Conservation (phyloP, 2,329 filamentous ascomycete genomes). For the Lecanoromycetidae sp. region DNA sequence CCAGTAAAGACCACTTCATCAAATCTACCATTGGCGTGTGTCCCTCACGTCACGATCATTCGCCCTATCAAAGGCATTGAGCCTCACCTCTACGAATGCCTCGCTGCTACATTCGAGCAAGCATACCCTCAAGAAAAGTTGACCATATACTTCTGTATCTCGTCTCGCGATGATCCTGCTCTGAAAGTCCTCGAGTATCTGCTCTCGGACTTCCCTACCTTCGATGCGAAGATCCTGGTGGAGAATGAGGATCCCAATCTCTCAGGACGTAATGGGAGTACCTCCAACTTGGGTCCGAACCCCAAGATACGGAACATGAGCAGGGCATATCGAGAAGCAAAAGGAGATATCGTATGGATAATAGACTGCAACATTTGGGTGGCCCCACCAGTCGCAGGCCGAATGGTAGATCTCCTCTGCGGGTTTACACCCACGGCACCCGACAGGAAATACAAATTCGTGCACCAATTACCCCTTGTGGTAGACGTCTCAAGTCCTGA, state of each 20-base stretch:
- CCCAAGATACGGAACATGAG: slow-evolving; percentile 98
- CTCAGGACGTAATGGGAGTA: slow-evolving; percentile 39
- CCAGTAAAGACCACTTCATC: slow-evolving; percentile 33
- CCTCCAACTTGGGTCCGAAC: slow-evolving; percentile 67
- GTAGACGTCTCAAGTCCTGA: slow-evolving; percentile 48
- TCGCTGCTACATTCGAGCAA: slow-evolving; percentile 74
- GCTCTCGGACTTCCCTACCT: slow-evolving; percentile 57
- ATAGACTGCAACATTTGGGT: slow-evolving; percentile 97
- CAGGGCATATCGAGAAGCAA: slow-evolving; percentile 77
- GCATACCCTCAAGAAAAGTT: slow-evolving; percentile 65
- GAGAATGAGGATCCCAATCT: slow-evolving; percentile 71
- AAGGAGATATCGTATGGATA: slow-evolving; percentile 83
- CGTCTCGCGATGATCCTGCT: slow-evolving; percentile 61
- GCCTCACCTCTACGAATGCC: slow-evolving; percentile 79
- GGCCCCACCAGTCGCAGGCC: slow-evolving; percentile 60
- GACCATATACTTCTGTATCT: slow-evolving; percentile 71
- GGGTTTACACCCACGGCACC: slow-evolving; percentile 46
- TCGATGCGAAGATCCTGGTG: slow-evolving; percentile 61
- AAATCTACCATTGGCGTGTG: slow-evolving; percentile 30
- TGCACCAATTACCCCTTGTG: slow-evolving; percentile 82
- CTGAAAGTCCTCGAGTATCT: slow-evolving; percentile 61
- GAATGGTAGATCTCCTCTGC: slow-evolving; percentile 79
- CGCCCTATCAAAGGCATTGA: slow-evolving; percentile 89
- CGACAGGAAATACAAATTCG: slow-evolving; percentile 64
- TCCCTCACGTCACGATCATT: slow-evolving; percentile 80